A percentile compares a stretch with the other conserved stretches of the same genome.
These are phyloP conservation scores for Cytospora schulzeri DNA, from an alignment of 2,329 filamentous ascomycete species.

Conservation along the genomic window DNA sequence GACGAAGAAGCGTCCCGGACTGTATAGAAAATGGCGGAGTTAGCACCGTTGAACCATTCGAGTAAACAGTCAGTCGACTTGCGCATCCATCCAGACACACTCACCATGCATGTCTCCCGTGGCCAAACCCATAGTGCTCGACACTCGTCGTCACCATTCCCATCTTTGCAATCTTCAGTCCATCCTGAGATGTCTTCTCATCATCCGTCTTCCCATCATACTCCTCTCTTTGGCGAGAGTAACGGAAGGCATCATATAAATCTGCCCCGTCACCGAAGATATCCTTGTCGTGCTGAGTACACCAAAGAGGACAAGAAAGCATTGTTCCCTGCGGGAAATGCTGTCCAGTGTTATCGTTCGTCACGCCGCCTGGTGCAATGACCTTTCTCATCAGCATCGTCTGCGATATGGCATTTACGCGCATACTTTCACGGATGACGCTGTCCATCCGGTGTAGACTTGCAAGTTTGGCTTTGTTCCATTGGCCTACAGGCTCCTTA, in stretches of 20 bases:
- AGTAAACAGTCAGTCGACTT: too few relatives aligned
- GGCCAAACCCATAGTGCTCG: slow-evolving; percentile 56
- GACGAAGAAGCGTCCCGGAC: slow-evolving; percentile 59
- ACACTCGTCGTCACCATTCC: slow-evolving; percentile 58
- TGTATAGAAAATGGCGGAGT: slow-evolving; percentile 18
- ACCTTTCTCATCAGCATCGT: slow-evolving; percentile 51
- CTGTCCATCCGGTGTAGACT: slow-evolving; percentile 52
- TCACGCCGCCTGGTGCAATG: slow-evolving; percentile 40
- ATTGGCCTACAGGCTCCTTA: slow-evolving; percentile 40
- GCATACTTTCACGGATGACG: slow-evolving; percentile 56
- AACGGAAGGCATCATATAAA: slow-evolving; percentile 53
- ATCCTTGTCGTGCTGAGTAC: slow-evolving; percentile 50
- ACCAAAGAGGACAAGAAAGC: slow-evolving; percentile 47
- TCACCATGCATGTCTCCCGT: slow-evolving; percentile 56
- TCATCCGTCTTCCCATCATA: slow-evolving; percentile 36
- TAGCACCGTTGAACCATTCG: neutral
- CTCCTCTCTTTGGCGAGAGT: slow-evolving; percentile 45
- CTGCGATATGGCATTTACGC: slow-evolving; percentile 49
- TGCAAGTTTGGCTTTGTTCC: slow-evolving; percentile 49
- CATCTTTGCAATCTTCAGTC: slow-evolving; percentile 42
- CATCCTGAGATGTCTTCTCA: slow-evolving; percentile 36
- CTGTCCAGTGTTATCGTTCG: slow-evolving; percentile 35
- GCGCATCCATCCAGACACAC: too few relatives aligned
- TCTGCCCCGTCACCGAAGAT: slow-evolving; percentile 44
- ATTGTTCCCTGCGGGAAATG: slow-evolving; percentile 14